phyloP scores from a whole-genome alignment of 805 yeast species.

The Yarrowia bubula region DNA sequence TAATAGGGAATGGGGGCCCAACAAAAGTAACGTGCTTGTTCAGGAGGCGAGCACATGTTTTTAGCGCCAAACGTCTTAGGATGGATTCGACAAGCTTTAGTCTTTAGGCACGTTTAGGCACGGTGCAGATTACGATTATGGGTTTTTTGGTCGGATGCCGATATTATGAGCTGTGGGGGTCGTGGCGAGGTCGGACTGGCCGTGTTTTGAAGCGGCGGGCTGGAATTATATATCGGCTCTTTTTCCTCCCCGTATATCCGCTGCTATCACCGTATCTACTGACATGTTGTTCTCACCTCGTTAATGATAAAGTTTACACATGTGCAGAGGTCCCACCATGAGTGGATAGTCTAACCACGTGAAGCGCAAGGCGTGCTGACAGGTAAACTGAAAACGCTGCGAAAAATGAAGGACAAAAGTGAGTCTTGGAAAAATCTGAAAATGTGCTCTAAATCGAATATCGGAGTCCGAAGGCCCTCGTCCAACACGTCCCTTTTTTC shows the following conservation, averaged over 20 bases:
- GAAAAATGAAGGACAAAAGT: background rate
- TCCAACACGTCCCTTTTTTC: background rate
- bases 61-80: constrained; percentile 26
- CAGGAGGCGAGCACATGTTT: constrained; percentile 26
- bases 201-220: background rate
- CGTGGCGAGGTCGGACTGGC: background rate
- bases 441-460: background rate
- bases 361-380: constrained; percentile 24
- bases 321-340: constrained; percentile 23
- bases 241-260: background rate
- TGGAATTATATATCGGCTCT: background rate
- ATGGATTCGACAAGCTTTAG: background rate
- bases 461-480: background rate
- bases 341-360: constrained; percentile 18
- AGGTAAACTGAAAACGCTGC: constrained; percentile 6
- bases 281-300: background rate
- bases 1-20: constrained; percentile 15
- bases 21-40: constrained; percentile 25
- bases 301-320: constrained; percentile 14
- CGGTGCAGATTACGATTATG: background rate
- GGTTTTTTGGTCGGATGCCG: background rate
- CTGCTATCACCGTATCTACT: too few relatives aligned
- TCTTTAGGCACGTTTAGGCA: constrained; percentile 5
- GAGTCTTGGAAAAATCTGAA: background rate
- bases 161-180: background rate